Conservation (phyloP, 768 basidiomycete genomes). For the Chlorophyllum brunneum region DNA sequence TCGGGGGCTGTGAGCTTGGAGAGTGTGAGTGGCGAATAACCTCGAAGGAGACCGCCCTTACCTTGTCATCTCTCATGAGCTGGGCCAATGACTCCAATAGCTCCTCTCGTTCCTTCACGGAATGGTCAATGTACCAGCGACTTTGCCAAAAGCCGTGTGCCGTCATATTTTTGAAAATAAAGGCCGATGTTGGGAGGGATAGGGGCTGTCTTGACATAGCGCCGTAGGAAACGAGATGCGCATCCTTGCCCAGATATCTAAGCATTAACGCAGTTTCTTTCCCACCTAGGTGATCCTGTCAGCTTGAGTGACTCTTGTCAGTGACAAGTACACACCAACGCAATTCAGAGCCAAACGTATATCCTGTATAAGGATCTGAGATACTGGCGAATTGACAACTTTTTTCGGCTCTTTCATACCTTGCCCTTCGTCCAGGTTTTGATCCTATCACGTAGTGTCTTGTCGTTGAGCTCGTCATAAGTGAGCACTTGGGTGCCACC, state of each 20-base stretch:
- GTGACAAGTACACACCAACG: constrained; percentile 31
- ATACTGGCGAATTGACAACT: background rate
- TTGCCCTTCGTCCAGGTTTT: constrained; percentile 64
- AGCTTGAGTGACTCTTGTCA: background rate
- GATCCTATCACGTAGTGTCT: constrained; percentile 45
- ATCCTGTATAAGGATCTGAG: constrained; percentile 20
- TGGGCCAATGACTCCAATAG: constrained; percentile 48
- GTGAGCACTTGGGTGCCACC: constrained; percentile 79
- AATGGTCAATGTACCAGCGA: constrained; percentile 57
- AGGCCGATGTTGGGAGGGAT: constrained; percentile 68
- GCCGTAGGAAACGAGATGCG: constrained; percentile 83
- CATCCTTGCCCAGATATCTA: constrained; percentile 58
- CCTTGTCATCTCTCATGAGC: constrained; percentile 55
- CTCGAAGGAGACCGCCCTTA: constrained; percentile 19
- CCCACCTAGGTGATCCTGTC: constrained; percentile 39
- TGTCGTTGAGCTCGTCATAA: constrained; percentile 69
- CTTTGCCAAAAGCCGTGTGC: constrained; percentile 79
- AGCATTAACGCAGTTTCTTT: constrained; percentile 67
- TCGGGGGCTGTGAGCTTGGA: constrained; percentile 61
- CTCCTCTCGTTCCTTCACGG: constrained; percentile 42
- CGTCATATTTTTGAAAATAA: constrained; percentile 83
- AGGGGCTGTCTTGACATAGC: constrained; percentile 87
- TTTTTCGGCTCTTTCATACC: constrained; percentile 25
- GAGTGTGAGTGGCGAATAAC: constrained; percentile 9
- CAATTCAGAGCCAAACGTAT: constrained; percentile 49